Conservation (phyloP, 257 asterid genomes). For the Solanum habrochaites region DNA sequence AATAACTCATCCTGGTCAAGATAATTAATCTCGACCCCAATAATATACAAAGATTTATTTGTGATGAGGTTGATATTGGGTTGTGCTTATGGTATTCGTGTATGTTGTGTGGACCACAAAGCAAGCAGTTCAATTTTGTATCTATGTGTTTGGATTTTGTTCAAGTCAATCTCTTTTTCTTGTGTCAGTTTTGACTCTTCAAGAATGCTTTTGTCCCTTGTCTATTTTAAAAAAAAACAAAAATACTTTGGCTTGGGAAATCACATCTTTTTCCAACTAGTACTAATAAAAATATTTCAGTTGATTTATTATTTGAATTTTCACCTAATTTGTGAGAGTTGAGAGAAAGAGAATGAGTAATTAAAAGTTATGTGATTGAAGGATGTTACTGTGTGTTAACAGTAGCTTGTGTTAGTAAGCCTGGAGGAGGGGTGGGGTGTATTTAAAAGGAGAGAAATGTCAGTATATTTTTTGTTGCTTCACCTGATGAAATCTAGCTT, state of each 20-base stretch:
- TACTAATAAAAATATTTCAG: background rate
- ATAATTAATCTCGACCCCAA: background rate
- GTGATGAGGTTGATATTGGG: too few species aligned
- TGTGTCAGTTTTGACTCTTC: background rate
- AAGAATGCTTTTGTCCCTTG: background rate
- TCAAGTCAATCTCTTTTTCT: slow-evolving; percentile 4
- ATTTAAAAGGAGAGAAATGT: slow-evolving; percentile 2
- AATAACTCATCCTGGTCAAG: background rate
- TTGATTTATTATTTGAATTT: too few species aligned
- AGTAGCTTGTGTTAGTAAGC: slow-evolving; percentile 14
- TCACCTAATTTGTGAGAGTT: background rate
- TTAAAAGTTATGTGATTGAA: background rate
- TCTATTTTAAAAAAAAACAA: background rate
- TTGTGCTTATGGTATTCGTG: background rate
- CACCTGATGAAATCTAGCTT: background rate
- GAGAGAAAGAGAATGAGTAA: background rate
- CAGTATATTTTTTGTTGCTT: background rate
- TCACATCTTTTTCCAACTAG: background rate
- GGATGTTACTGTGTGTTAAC: background rate
- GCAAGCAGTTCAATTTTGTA: background rate
- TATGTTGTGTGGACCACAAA: slow-evolving; percentile 7
- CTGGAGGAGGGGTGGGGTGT: background rate
- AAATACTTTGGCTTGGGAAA: background rate
- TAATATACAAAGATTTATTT: too few species aligned
- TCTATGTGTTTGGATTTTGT: background rate